Percentiles rank a stretch among this genome's conserved stretches.
These are phyloP conservation scores for Gossypium schwendimanii DNA, from an alignment of 441 rosid species.

Conservation along the genomic window DNA sequence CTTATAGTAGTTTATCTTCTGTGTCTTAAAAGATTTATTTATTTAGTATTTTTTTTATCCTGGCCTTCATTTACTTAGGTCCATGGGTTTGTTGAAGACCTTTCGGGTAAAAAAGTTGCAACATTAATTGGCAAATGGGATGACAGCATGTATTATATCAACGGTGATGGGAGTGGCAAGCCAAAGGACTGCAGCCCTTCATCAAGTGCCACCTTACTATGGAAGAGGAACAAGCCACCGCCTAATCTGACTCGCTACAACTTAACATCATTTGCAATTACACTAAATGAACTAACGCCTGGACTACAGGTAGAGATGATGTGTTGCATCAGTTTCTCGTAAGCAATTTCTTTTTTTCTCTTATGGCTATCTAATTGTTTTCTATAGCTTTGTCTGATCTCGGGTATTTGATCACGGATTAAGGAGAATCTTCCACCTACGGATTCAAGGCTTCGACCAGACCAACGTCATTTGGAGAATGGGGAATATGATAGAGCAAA, in stretches of 20 bases:
- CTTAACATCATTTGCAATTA: constrained; percentile 86
- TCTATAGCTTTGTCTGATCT: constrained; percentile 47
- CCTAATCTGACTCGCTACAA: constrained; percentile 83
- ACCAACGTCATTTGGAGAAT: constrained; percentile 88
- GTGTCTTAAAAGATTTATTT: neutral
- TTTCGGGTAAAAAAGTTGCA: constrained; percentile 47
- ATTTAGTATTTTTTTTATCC: neutral
- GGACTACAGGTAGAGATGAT: constrained; percentile 77
- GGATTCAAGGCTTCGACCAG: constrained; percentile 88
- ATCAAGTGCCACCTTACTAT: constrained; percentile 53
- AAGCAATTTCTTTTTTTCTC: constrained; percentile 22
- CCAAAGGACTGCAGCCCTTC: constrained; percentile 43
- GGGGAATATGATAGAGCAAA: constrained; percentile 95
- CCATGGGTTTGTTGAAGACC: constrained; percentile 75
- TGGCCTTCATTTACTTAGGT: constrained; percentile 32
- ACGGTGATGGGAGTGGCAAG: constrained; percentile 47
- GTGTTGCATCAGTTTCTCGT: constrained; percentile 18
- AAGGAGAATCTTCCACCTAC: constrained; percentile 96
- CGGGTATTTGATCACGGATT: constrained; percentile 56
- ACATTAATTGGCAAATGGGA: constrained; percentile 88
- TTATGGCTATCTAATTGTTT: constrained; percentile 37
- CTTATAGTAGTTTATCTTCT: neutral
- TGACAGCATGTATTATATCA: constrained; percentile 61
- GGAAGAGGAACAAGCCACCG: constrained; percentile 72
- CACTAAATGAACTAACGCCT: constrained; percentile 74